Percentiles rank a stretch among this genome's conserved stretches.
phyloP scores from a whole-genome alignment of 2,329 filamentous ascomycete species.

The Aspergillus udagawae region DNA sequence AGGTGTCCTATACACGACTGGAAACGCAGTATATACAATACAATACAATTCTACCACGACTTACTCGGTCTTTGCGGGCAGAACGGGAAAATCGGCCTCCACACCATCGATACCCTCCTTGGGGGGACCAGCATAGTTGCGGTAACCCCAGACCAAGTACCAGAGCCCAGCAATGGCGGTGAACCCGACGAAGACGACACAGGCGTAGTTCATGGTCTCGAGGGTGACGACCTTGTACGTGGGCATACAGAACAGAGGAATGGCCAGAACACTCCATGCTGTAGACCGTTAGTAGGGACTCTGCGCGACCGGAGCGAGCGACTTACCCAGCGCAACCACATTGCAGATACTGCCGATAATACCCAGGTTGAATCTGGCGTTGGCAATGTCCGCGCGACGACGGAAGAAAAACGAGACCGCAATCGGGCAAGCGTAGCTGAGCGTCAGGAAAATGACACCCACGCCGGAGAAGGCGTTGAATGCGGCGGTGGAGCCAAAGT shows the following conservation, averaged over 20 bases:
- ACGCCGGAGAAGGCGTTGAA: slow-evolving; percentile 79
- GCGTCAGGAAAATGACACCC: slow-evolving; percentile 71
- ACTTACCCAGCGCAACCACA: slow-evolving; percentile 59
- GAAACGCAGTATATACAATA: background rate
- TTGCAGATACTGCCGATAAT: slow-evolving; percentile 60
- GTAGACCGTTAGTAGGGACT: slow-evolving; percentile 6
- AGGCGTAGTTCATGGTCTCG: slow-evolving; percentile 66
- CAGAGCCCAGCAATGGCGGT: slow-evolving; percentile 58
- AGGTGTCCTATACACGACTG: background rate
- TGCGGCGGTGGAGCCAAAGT: slow-evolving; percentile 71
- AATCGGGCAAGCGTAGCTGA: slow-evolving; percentile 65
- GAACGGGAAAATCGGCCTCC: background rate
- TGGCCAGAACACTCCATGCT: slow-evolving; percentile 62
- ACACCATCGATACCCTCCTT: slow-evolving; percentile 20
- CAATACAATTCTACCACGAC: background rate
- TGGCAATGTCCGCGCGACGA: slow-evolving; percentile 55
- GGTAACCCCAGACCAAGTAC: slow-evolving; percentile 67
- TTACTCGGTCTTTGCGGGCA: background rate
- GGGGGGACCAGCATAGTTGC: slow-evolving; percentile 45
- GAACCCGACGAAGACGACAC: slow-evolving; percentile 68
- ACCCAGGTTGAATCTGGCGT: slow-evolving; percentile 51
- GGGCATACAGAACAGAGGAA: slow-evolving; percentile 62
- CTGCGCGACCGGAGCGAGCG: background rate
- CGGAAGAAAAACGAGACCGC: slow-evolving; percentile 57
- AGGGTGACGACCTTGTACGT: slow-evolving; percentile 57